phyloP scores from a whole-genome alignment of 2,329 filamentous ascomycete genomes.

The Trichoderma pleuroti region DNA sequence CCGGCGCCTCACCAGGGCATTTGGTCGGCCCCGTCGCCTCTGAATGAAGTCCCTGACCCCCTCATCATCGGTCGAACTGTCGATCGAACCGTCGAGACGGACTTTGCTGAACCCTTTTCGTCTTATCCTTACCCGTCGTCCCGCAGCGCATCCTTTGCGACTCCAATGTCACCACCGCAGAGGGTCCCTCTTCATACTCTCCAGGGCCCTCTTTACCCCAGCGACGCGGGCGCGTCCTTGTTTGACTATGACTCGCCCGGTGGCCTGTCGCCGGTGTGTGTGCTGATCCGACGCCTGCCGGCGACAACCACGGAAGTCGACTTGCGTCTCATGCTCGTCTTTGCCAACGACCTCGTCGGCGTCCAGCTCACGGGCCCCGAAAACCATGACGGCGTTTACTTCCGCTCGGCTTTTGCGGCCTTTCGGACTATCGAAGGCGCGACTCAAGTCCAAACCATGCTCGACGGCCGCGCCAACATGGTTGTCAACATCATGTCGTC shows the following conservation, averaged over 20 bases:
- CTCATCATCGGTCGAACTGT: too few relatives aligned
- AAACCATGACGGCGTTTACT: slow-evolving; percentile 47
- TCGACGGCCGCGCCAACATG: slow-evolving; percentile 51
- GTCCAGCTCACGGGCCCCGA: slow-evolving; percentile 51
- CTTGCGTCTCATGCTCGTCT: slow-evolving; percentile 55
- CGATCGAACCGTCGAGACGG: not conserved
- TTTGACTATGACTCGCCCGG: slow-evolving; percentile 32
- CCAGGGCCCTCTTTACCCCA: slow-evolving; percentile 27
- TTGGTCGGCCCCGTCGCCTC: not conserved
- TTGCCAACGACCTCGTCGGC: slow-evolving; percentile 52
- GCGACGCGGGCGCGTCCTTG: slow-evolving; percentile 22
- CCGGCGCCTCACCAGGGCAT: not conserved
- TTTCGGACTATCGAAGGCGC: slow-evolving; percentile 54
- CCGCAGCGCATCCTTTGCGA: not conserved
- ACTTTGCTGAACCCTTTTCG: not conserved
- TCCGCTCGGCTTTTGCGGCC: slow-evolving; percentile 49
- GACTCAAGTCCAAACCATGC: slow-evolving; percentile 53
- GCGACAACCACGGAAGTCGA: slow-evolving; percentile 51
- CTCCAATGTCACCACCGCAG: slow-evolving; percentile 21
- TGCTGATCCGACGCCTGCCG: slow-evolving; percentile 55
- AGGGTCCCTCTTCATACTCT: slow-evolving; percentile 25
- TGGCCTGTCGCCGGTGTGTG: slow-evolving; percentile 36
- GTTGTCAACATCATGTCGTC: slow-evolving; percentile 56
- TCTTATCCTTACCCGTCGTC: not conserved
- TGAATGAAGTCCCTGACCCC: not conserved